These are phyloP conservation scores for Pleurotus djamor DNA, from an alignment of 768 basidiomycete species.

Conservation along the genomic window DNA sequence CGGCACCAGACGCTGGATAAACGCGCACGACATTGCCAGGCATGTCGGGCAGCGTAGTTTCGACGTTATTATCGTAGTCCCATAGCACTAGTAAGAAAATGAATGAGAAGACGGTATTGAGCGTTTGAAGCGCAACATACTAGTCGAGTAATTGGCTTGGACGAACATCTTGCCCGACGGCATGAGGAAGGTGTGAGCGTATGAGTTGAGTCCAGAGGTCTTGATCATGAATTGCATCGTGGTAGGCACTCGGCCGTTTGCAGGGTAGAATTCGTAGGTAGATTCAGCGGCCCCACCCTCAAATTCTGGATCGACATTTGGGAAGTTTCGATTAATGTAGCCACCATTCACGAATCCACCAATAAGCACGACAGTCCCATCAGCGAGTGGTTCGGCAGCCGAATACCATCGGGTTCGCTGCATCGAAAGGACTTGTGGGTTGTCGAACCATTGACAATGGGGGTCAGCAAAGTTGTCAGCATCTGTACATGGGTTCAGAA, in stretches of 20 bases:
- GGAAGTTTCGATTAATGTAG: constrained; percentile 75
- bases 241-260: constrained; percentile 41
- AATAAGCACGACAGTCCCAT: constrained; percentile 78
- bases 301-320: constrained; percentile 60
- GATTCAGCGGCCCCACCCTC: constrained; percentile 78
- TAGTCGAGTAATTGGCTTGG: constrained; percentile 79
- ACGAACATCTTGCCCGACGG: constrained; percentile 77
- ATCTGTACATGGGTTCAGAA: constrained; percentile 73
- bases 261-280: constrained; percentile 82
- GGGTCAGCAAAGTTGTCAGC: constrained; percentile 43
- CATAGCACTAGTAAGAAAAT: constrained; percentile 32
- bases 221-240: constrained; percentile 65
- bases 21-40: constrained; percentile 73
- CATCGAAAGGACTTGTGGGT: constrained; percentile 60
- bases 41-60: constrained; percentile 70
- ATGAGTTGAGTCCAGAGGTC: constrained; percentile 78
- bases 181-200: constrained; percentile 73
- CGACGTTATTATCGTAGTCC: constrained; percentile 55
- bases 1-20: constrained; percentile 88
- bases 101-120: constrained; percentile 6
- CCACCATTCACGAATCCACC: constrained; percentile 82
- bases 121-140: constrained; percentile 34
- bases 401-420: constrained; percentile 78
- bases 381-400: constrained; percentile 65
- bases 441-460: constrained; percentile 73